Conservation (phyloP, 805 yeast species). For the Kuraishia cidri region DNA sequence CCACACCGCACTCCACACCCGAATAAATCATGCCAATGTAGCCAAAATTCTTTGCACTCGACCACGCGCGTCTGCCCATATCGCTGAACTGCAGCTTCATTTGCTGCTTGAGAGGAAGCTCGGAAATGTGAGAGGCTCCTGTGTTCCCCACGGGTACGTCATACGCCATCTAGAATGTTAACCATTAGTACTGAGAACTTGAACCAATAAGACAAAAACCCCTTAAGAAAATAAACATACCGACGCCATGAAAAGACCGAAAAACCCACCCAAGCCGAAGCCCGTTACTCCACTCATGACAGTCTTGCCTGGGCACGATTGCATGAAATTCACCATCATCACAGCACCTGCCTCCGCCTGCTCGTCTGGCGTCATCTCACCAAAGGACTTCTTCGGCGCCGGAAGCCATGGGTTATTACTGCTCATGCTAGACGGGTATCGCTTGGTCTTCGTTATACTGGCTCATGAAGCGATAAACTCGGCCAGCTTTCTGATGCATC, state of each 20-base stretch:
- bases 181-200: background rate
- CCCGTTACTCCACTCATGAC: slow-evolving; percentile 91
- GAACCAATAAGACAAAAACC: background rate
- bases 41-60: slow-evolving; percentile 91
- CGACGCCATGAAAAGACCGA: slow-evolving; percentile 90
- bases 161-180: slow-evolving; percentile 48
- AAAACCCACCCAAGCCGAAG: slow-evolving; percentile 89
- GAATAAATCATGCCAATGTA: slow-evolving; percentile 85
- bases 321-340: slow-evolving; percentile 76
- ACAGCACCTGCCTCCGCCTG: slow-evolving; percentile 88
- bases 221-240: too few relatives aligned
- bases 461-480: too few relatives aligned
- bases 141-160: slow-evolving; percentile 64
- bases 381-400: slow-evolving; percentile 30
- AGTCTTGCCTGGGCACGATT: slow-evolving; percentile 93
- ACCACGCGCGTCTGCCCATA: slow-evolving; percentile 84
- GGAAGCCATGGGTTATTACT: too few relatives aligned
- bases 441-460: too few relatives aligned
- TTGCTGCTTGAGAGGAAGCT: slow-evolving; percentile 87
- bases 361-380: slow-evolving; percentile 82
- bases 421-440: too few relatives aligned
- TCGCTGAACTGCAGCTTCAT: slow-evolving; percentile 85
- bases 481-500: too few relatives aligned
- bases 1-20: slow-evolving; percentile 88
- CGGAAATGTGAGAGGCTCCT: slow-evolving; percentile 50